phyloP scores from a whole-genome alignment of 2,329 filamentous ascomycete genomes.

The Fusarium sp. region DNA sequence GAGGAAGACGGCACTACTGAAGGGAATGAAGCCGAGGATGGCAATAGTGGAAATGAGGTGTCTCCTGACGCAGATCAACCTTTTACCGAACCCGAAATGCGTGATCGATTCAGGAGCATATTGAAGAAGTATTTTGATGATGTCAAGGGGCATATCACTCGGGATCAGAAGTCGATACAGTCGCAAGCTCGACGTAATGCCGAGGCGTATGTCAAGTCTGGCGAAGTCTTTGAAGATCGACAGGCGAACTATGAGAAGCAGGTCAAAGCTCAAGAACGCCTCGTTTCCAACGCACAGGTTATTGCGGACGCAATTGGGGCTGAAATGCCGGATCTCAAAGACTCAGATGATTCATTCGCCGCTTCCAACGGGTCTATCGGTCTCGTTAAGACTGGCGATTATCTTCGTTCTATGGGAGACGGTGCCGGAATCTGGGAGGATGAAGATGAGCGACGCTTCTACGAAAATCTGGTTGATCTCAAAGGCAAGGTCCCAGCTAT shows the following conservation, averaged over 20 bases:
- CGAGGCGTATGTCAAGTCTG: slow-evolving; percentile 97
- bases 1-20: slow-evolving; percentile 79
- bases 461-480: slow-evolving; percentile 94
- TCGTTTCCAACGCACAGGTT: slow-evolving; percentile 88
- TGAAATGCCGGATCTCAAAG: slow-evolving; percentile 93
- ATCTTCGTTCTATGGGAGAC: slow-evolving; percentile 87
- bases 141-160: slow-evolving; percentile 84
- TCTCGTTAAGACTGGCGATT: slow-evolving; percentile 92
- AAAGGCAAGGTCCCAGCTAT: slow-evolving; percentile 96
- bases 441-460: slow-evolving; percentile 96
- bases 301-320: slow-evolving; percentile 86
- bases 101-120: slow-evolving; percentile 86
- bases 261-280: slow-evolving; percentile 88
- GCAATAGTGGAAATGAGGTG: slow-evolving; percentile 31
- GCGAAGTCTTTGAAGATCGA: slow-evolving; percentile 96
- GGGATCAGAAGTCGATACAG: slow-evolving; percentile 90
- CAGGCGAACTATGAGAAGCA: slow-evolving; percentile 96
- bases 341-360: slow-evolving; percentile 75
- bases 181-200: slow-evolving; percentile 93
- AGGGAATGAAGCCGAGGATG: slow-evolving; percentile 49
- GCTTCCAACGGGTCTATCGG: slow-evolving; percentile 82
- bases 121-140: slow-evolving; percentile 90
- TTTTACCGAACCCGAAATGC: slow-evolving; percentile 77
- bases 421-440: slow-evolving; percentile 98
- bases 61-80: slow-evolving; percentile 69